Evolutionary conservation across 2,329 filamentous ascomycete genomes (phyloP).

Genomic region (Fusarium floridanum): DNA sequence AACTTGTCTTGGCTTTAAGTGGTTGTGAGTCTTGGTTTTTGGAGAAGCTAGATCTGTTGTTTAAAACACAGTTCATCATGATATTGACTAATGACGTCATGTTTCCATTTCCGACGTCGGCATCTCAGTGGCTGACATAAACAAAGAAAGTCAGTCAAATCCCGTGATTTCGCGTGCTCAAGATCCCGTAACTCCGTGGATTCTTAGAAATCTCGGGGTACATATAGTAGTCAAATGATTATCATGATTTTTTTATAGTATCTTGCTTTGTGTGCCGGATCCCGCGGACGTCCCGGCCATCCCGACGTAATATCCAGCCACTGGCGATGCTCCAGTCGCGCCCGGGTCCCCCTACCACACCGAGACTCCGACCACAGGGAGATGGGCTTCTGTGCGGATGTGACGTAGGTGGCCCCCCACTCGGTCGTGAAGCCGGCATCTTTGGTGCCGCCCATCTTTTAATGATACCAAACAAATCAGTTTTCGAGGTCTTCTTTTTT

Average conservation of each 20-base stretch:
- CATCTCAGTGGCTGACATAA: neutral
- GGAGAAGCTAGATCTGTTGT: neutral
- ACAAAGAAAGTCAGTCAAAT: neutral
- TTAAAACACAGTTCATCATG: neutral
- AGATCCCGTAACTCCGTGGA: neutral
- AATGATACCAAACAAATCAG: neutral
- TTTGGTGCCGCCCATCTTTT: neutral
- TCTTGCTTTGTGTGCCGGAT: neutral
- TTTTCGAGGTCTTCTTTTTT: neutral
- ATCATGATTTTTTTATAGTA: neutral
- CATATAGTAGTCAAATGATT: neutral
- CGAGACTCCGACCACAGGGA: slow-evolving; percentile 3
- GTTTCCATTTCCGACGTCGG: neutral
- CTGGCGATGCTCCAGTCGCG: neutral
- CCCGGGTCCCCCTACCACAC: neutral
- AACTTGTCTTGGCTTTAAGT: neutral
- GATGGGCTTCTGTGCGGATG: neutral
- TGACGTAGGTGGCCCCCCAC: slow-evolving; percentile 17
- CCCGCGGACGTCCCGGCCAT: slow-evolving; percentile 1
- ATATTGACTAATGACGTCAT: neutral
- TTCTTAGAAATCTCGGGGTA: neutral
- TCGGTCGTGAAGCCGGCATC: neutral
- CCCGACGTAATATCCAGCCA: slow-evolving; percentile 6
- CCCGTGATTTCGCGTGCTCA: neutral
- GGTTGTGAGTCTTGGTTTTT: neutral